phyloP scores from a whole-genome alignment of 805 yeast genomes.

The Wickerhamiella slavikovae region DNA sequence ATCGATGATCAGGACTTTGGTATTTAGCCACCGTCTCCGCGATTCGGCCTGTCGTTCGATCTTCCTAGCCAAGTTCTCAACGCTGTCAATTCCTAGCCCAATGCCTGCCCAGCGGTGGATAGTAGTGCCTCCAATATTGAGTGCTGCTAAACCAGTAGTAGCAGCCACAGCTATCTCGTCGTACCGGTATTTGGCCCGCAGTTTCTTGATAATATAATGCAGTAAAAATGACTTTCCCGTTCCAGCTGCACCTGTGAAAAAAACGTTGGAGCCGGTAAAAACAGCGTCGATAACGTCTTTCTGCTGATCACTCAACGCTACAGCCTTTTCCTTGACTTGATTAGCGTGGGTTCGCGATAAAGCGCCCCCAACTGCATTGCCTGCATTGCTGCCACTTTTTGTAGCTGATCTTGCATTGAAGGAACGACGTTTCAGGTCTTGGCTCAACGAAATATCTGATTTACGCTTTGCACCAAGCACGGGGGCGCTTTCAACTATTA shows the following conservation, averaged over 20 bases:
- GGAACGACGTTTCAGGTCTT: too few species aligned
- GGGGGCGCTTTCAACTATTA: background rate
- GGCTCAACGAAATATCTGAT: too few species aligned
- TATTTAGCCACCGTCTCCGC: constrained; percentile 38
- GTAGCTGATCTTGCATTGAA: background rate
- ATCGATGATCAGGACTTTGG: constrained; percentile 63
- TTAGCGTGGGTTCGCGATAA: background rate
- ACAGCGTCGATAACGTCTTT: constrained; percentile 34
- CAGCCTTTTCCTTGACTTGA: background rate
- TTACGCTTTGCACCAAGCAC: background rate
- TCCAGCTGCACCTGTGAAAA: constrained; percentile 96
- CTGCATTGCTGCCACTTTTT: background rate
- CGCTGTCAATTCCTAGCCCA: constrained; percentile 45
- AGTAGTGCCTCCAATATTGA: constrained; percentile 76
- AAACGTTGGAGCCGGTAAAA: constrained; percentile 39
- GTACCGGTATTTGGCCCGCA: constrained; percentile 22
- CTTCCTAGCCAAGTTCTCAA: constrained; percentile 22
- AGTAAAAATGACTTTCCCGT: constrained; percentile 86
- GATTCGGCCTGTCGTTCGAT: constrained; percentile 26
- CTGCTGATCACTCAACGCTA: constrained; percentile 22
- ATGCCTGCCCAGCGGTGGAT: constrained; percentile 68
- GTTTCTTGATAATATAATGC: constrained; percentile 35
- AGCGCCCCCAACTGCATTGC: background rate
- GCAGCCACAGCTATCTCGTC: constrained; percentile 69
- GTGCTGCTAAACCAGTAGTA: constrained; percentile 88